Percentiles rank a stretch among this genome's conserved stretches.
phyloP scores from a whole-genome alignment of 495 filamentous ascomycete species.

The Pyronema omphalodes region DNA sequence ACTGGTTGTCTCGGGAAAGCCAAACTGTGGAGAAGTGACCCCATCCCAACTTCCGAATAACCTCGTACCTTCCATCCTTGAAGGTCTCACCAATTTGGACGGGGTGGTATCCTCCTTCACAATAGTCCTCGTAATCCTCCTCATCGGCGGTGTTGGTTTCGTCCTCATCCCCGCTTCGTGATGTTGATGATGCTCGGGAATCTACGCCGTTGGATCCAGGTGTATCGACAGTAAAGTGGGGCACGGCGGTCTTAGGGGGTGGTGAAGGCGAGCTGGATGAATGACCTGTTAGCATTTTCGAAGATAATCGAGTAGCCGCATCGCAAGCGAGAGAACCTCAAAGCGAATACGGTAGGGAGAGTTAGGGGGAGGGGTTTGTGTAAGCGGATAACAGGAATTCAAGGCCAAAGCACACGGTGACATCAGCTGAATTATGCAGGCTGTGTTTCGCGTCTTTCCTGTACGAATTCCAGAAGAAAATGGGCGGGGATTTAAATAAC shows the following conservation, averaged over 20 bases:
- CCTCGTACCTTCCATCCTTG: slow-evolving; percentile 91
- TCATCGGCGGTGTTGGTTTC: slow-evolving; percentile 90
- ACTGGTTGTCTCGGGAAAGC: slow-evolving; percentile 82
- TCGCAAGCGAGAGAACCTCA: no score
- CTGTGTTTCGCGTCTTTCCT: no score
- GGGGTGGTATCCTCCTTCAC: slow-evolving; percentile 95
- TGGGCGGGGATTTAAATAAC: not conserved
- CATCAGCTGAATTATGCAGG: no score
- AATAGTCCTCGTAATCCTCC: slow-evolving; percentile 97
- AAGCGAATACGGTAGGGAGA: not conserved
- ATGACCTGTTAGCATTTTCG: not conserved
- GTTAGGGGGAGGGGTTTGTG: not conserved
- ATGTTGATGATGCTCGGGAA: slow-evolving; percentile 22
- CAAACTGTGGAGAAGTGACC: slow-evolving; percentile 98
- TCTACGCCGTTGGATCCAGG: slow-evolving; percentile 13
- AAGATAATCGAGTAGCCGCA: not conserved
- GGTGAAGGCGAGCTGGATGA: not conserved
- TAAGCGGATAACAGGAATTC: not conserved
- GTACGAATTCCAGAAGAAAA: not conserved
- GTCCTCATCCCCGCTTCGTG: slow-evolving; percentile 48
- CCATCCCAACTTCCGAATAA: slow-evolving; percentile 95
- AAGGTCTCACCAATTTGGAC: slow-evolving; percentile 87
- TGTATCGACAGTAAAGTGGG: not conserved
- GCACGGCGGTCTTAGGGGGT: not conserved
- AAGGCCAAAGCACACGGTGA: no score